These are phyloP conservation scores for Schwanniomyces sp. DNA, from an alignment of 805 yeast genomes.

Conservation along the genomic window DNA sequence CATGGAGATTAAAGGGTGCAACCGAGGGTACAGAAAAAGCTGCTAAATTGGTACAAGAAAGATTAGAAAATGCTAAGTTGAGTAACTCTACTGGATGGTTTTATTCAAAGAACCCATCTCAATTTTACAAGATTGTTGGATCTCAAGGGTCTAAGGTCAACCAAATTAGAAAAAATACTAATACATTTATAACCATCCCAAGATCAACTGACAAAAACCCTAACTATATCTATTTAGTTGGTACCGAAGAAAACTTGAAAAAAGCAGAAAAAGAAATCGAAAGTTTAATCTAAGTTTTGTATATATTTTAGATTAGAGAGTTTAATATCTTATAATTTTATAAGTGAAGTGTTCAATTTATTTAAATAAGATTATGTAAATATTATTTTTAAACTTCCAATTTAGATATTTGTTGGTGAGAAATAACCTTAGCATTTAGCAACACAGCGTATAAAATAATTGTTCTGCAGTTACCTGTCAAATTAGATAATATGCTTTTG, in stretches of 20 bases:
- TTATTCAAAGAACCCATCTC: constrained; percentile 52
- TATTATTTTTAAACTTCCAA: too few relatives aligned
- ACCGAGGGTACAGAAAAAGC: constrained; percentile 53
- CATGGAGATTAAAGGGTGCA: constrained; percentile 68
- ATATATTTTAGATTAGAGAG: neutral
- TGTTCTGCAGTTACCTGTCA: too few relatives aligned
- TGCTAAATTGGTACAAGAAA: constrained; percentile 47
- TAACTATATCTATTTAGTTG: constrained; percentile 59
- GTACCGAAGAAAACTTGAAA: constrained; percentile 53
- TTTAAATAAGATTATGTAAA: too few relatives aligned
- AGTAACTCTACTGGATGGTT: constrained; percentile 60
- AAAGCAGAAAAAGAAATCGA: constrained; percentile 25
- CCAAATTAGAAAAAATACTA: constrained; percentile 57
- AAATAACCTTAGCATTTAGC: too few relatives aligned
- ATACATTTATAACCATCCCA: constrained; percentile 64
- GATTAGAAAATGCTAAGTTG: constrained; percentile 46
- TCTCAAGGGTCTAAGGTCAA: constrained; percentile 71
- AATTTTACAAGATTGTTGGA: constrained; percentile 69
- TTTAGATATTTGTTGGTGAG: too few relatives aligned
- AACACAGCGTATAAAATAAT: too few relatives aligned
- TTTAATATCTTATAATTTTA: too few relatives aligned
- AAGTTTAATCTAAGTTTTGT: constrained; percentile 5
- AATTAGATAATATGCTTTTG: neutral
- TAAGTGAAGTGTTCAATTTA: too few relatives aligned
- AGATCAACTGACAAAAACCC: constrained; percentile 50